Conservation (phyloP, 208 protist genomes). For the Blechomonas ayalai region DNA sequence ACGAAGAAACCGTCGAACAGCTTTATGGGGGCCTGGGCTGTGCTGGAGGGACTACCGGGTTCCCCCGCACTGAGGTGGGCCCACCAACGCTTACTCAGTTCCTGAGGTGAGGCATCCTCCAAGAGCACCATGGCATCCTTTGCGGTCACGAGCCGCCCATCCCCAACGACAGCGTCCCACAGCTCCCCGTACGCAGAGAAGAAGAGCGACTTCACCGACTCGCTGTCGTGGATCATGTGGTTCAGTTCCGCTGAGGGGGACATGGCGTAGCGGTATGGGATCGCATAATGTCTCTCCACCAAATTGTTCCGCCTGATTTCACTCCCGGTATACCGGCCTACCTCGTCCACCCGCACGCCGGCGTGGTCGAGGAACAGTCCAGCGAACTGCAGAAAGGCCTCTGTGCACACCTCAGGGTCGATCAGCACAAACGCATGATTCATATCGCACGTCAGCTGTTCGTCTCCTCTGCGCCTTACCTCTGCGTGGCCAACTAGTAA, state of each 20-base stretch:
- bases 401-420: conserved; percentile 45
- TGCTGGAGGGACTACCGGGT: not conserved
- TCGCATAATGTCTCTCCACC: conserved; percentile 64
- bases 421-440: conserved; percentile 56
- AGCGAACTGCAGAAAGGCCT: conserved; percentile 20
- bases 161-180: conserved; percentile 52
- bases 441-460: no score
- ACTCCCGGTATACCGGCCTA: conserved; percentile 19
- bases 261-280: conserved; percentile 28
- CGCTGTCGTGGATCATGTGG: conserved; percentile 18
- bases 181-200: conserved; percentile 46
- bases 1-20: conserved; percentile 41
- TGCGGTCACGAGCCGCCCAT: conserved; percentile 49
- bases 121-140: conserved; percentile 33
- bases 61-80: conserved; percentile 5
- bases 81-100: conserved; percentile 37
- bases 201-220: conserved; percentile 38
- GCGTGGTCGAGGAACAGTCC: conserved; percentile 14
- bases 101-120: conserved; percentile 15
- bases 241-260: conserved; percentile 19
- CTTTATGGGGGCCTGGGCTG: conserved; percentile 13
- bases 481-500: no score
- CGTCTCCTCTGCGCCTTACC: no score
- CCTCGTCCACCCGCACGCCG: conserved; percentile 36
- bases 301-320: conserved; percentile 30